A percentile compares a stretch with the other conserved stretches of the same genome.
phyloP scores from a whole-genome alignment of 1,284 basidiomycete genomes.

The Paramarasmius palmivorus region DNA sequence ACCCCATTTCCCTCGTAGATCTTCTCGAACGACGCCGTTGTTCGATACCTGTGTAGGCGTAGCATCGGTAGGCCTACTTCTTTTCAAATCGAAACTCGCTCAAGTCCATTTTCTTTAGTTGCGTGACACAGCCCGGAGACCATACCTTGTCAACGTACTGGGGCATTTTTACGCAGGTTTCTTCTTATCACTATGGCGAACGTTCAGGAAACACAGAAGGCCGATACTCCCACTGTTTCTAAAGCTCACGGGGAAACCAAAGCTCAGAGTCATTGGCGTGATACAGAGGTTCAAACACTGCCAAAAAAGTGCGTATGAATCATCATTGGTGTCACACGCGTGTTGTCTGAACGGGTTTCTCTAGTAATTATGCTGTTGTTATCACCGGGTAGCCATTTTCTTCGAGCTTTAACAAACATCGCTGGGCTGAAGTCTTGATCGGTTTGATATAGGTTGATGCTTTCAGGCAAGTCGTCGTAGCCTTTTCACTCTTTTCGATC shows the following conservation, averaged over 20 bases:
- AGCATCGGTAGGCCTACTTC: too few species aligned
- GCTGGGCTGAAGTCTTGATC: not conserved
- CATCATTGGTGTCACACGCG: not conserved
- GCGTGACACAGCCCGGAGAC: too few species aligned
- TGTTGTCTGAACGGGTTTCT: not conserved
- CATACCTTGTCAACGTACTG: too few species aligned
- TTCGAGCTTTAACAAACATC: not conserved
- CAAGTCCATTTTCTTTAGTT: too few species aligned
- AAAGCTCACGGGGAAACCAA: not conserved
- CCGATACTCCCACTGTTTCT: too few species aligned
- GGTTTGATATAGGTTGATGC: not conserved
- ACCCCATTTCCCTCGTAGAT: too few species aligned
- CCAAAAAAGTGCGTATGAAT: conserved; percentile 1
- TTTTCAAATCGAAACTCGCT: too few species aligned
- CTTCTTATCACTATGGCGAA: too few species aligned
- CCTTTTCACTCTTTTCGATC: not conserved
- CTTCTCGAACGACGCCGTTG: too few species aligned
- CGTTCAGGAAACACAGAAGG: too few species aligned
- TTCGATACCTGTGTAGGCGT: too few species aligned
- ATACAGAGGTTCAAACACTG: not conserved
- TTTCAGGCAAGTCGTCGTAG: conserved; percentile 1
- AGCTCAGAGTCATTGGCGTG: not conserved
- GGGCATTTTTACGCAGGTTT: too few species aligned
- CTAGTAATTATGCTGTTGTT: not conserved
- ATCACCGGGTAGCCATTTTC: not conserved